phyloP scores from a whole-genome alignment of 306 rosid genomes.

The Ormosia emarginata region DNA sequence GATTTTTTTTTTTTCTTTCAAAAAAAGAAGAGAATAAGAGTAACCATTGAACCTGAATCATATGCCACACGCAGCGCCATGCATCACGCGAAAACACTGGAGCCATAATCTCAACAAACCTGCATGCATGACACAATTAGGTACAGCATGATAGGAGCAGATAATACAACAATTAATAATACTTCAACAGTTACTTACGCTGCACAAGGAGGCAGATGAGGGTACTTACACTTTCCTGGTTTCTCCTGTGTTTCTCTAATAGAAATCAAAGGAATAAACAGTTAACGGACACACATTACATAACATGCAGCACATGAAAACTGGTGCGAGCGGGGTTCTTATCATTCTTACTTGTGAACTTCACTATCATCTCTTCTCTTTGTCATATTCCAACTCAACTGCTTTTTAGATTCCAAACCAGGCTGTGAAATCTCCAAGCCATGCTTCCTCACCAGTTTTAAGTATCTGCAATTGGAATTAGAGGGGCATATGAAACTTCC shows the following conservation, averaged over 20 bases:
- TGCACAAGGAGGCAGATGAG: slow-evolving; percentile 97
- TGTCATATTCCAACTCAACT: slow-evolving; percentile 98
- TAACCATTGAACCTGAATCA: slow-evolving; percentile 70
- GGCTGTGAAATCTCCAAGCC: slow-evolving; percentile 98
- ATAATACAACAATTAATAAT: not conserved
- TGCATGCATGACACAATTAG: slow-evolving; percentile 31
- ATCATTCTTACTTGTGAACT: slow-evolving; percentile 81
- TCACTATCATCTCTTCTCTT: slow-evolving; percentile 88
- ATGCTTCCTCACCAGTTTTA: slow-evolving; percentile 80
- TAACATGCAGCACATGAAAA: slow-evolving; percentile 6
- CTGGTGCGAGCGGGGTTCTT: not conserved
- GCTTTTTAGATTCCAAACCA: slow-evolving; percentile 87
- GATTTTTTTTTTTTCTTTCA: too few relatives aligned
- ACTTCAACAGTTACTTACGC: slow-evolving; percentile 54
- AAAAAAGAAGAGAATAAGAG: not conserved
- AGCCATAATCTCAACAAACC: slow-evolving; percentile 98
- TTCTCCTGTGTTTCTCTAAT: slow-evolving; percentile 75
- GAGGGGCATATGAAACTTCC: slow-evolving; percentile 9
- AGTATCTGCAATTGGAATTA: slow-evolving; percentile 48
- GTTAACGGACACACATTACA: not conserved
- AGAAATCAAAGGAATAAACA: not conserved
- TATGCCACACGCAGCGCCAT: slow-evolving; percentile 99
- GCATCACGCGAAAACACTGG: slow-evolving; percentile 97
- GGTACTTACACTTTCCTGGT: slow-evolving; percentile 96
- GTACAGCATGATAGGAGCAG: not conserved